phyloP scores from a whole-genome alignment of 176 grass and related monocot genomes.

The Musa troglodytarum region DNA sequence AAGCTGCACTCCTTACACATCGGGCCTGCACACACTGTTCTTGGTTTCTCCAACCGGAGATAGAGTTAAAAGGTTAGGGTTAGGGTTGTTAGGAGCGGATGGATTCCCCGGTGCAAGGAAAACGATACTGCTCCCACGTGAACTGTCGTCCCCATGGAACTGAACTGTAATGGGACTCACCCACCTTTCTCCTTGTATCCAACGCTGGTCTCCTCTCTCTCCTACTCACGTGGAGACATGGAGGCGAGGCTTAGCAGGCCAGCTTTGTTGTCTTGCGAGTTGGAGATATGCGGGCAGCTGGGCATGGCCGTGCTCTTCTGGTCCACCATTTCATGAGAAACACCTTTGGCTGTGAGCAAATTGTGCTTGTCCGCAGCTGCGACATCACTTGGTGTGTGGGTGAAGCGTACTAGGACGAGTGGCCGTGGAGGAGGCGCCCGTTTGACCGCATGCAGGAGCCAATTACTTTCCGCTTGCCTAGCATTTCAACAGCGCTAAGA shows the following conservation, averaged over 20 bases:
- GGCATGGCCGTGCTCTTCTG: neutral
- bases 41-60: no score
- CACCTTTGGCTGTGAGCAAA: no score
- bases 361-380: neutral
- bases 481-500: no score
- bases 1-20: no score
- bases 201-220: neutral
- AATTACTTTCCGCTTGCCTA: no score
- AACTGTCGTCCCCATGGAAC: neutral
- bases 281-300: neutral
- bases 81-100: neutral
- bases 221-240: constrained; percentile 5
- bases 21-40: neutral
- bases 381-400: no score
- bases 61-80: neutral
- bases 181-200: neutral
- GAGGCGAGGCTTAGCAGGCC: neutral
- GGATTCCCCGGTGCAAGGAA: no score
- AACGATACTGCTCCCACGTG: constrained; percentile 6
- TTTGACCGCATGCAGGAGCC: neutral
- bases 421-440: no score
- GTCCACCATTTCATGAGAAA: constrained; percentile 2
- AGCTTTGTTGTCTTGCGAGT: constrained; percentile 5
- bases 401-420: no score
- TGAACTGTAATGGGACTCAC: neutral